phyloP scores from a whole-genome alignment of 805 yeast species.

The Zygosaccharomyces bailii region DNA sequence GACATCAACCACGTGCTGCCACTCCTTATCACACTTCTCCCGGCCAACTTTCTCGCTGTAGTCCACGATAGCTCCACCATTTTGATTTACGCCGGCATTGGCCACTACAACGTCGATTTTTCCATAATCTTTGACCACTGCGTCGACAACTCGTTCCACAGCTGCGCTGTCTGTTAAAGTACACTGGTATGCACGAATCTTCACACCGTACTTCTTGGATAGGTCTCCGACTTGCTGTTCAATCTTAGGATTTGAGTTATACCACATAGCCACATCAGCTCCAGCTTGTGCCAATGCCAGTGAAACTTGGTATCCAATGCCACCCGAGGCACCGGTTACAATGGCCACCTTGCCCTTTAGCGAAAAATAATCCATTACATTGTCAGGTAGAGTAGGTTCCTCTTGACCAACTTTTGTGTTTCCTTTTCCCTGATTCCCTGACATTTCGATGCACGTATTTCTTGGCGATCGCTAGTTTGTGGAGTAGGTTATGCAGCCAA shows the following conservation, averaged over 20 bases:
- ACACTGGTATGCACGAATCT: constrained; percentile 49
- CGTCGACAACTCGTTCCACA: constrained; percentile 29
- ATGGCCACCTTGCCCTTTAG: constrained; percentile 80
- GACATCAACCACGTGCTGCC: constrained; percentile 69
- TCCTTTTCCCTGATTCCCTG: not conserved
- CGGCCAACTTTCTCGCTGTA: constrained; percentile 39
- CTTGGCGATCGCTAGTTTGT: too few species aligned
- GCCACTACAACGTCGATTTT: constrained; percentile 81
- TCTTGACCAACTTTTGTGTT: not conserved
- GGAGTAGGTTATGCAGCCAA: too few species aligned
- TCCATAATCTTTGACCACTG: constrained; percentile 64
- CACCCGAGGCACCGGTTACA: constrained; percentile 81
- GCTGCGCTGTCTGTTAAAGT: constrained; percentile 30
- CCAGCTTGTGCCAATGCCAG: constrained; percentile 85
- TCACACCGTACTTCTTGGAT: constrained; percentile 57
- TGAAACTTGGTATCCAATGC: constrained; percentile 82
- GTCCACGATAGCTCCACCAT: constrained; percentile 55
- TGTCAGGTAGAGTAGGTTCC: constrained; percentile 38
- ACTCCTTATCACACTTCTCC: constrained; percentile 50
- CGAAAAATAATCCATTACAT: constrained; percentile 66
- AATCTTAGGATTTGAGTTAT: constrained; percentile 51
- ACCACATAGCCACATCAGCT: constrained; percentile 74
- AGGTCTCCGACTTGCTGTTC: constrained; percentile 30
- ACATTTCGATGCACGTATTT: not conserved
- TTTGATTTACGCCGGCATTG: constrained; percentile 84